Percentiles rank a stretch among this genome's conserved stretches.
phyloP scores from a whole-genome alignment of 352 stramenopile genomes.

The Peronospora belbahrii region DNA sequence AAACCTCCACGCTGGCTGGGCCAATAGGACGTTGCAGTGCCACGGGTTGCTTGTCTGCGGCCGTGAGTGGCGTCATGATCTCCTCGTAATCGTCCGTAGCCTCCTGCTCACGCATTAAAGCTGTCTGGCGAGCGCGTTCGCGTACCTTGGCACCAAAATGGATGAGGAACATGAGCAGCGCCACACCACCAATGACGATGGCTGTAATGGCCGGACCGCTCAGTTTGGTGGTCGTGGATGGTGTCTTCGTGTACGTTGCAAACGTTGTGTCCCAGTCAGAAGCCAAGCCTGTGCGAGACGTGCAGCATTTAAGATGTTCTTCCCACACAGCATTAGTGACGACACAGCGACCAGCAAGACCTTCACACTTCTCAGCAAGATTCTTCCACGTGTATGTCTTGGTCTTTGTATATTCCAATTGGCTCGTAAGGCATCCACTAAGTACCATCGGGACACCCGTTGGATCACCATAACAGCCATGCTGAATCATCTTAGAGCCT shows the following conservation, averaged over 20 bases:
- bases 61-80: constrained; percentile 86
- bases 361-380: constrained; percentile 71
- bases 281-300: constrained; percentile 32
- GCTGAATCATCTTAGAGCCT: constrained; percentile 79
- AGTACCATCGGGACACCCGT: constrained; percentile 59
- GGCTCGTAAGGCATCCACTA: constrained; percentile 65
- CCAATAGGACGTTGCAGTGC: constrained; percentile 60
- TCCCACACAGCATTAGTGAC: constrained; percentile 84
- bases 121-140: constrained; percentile 71
- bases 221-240: constrained; percentile 42
- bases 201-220: constrained; percentile 60
- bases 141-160: constrained; percentile 81
- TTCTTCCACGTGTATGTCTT: constrained; percentile 81
- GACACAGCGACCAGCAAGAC: constrained; percentile 65
- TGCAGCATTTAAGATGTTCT: constrained; percentile 80
- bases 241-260: constrained; percentile 55
- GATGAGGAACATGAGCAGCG: constrained; percentile 68
- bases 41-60: constrained; percentile 51
- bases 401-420: constrained; percentile 69
- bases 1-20: constrained; percentile 62
- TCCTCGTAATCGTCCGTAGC: constrained; percentile 86
- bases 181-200: constrained; percentile 82
- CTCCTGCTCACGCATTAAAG: constrained; percentile 83
- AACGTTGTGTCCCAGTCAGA: constrained; percentile 71
- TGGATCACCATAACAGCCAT: constrained; percentile 71